Evolutionary conservation across 2,329 filamentous ascomycete species (phyloP).

Genomic region (Aspergillus novofumigatus): DNA sequence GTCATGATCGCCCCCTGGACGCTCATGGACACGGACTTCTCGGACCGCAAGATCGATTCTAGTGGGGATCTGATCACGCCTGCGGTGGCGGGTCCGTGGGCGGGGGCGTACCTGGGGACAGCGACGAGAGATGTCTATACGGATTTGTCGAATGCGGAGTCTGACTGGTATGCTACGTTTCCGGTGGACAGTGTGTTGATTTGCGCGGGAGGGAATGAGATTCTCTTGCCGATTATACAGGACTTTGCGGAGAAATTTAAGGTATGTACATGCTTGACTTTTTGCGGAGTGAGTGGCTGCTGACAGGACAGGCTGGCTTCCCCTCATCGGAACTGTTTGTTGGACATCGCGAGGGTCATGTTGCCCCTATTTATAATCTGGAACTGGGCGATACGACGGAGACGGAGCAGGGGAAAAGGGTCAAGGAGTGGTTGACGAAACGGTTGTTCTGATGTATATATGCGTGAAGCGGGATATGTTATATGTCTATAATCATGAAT

Average conservation of each 20-base stretch:
- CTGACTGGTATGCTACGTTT: slow-evolving; percentile 52
- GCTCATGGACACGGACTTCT: slow-evolving; percentile 45
- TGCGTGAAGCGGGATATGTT: background rate
- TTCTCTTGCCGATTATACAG: slow-evolving; percentile 54
- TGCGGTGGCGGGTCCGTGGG: slow-evolving; percentile 43
- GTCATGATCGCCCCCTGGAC: slow-evolving; percentile 58
- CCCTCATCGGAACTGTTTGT: slow-evolving; percentile 31
- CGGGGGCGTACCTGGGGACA: slow-evolving; percentile 44
- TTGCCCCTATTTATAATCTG: slow-evolving; percentile 39
- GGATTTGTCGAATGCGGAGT: slow-evolving; percentile 47
- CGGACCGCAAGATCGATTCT: slow-evolving; percentile 43
- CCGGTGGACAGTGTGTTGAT: slow-evolving; percentile 49
- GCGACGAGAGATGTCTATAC: slow-evolving; percentile 48
- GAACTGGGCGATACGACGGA: slow-evolving; percentile 32
- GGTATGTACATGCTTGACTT: slow-evolving; percentile 1
- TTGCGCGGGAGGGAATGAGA: slow-evolving; percentile 53
- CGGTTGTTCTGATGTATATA: slow-evolving; percentile 12
- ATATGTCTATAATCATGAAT: background rate
- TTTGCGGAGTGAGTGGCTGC: background rate
- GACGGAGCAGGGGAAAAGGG: slow-evolving; percentile 37
- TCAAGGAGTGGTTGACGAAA: slow-evolving; percentile 33
- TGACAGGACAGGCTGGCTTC: slow-evolving; percentile 24
- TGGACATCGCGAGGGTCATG: slow-evolving; percentile 38
- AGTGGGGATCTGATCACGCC: slow-evolving; percentile 50
- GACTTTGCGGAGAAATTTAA: slow-evolving; percentile 48